These are phyloP conservation scores for Sclerotinia nivalis DNA, from an alignment of 2,329 filamentous ascomycete species.

Conservation along the genomic window DNA sequence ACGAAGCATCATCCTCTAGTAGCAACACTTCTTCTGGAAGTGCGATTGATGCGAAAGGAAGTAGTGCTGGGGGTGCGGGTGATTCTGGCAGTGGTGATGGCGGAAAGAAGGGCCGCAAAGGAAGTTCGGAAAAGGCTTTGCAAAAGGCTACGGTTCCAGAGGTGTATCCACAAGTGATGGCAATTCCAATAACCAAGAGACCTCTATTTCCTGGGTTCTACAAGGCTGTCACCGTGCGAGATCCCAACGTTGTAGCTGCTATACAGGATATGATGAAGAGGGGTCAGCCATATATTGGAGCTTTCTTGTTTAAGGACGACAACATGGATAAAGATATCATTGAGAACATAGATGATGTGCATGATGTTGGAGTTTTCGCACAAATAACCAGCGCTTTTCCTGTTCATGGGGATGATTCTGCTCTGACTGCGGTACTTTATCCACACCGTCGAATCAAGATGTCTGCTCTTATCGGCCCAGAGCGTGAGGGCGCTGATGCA, in stretches of 20 bases:
- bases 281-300: conserved; percentile 95
- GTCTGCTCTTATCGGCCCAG: conserved; percentile 75
- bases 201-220: conserved; percentile 98
- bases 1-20: conserved; percentile 32
- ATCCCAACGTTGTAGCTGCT: conserved; percentile 85
- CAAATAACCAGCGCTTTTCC: conserved; percentile 97
- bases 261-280: conserved; percentile 97
- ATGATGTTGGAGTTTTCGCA: conserved; percentile 95
- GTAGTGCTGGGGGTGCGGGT: conserved; percentile 35
- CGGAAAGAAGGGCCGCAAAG: conserved; percentile 70
- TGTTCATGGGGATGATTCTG: conserved; percentile 79
- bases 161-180: conserved; percentile 95
- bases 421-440: conserved; percentile 90
- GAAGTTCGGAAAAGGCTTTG: conserved; percentile 69
- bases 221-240: conserved; percentile 95
- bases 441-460: conserved; percentile 93
- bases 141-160: conserved; percentile 90
- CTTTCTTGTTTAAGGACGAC: conserved; percentile 96
- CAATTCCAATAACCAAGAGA: conserved; percentile 90
- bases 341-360: conserved; percentile 84
- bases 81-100: conserved; percentile 52
- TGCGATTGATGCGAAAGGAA: conserved; percentile 36
- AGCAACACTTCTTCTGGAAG: conserved; percentile 36
- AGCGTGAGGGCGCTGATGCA: conserved; percentile 43
- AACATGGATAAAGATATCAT: conserved; percentile 93